Evolutionary conservation across 208 protist species (phyloP).

Genomic region (Trypanosoma lewisi): DNA sequence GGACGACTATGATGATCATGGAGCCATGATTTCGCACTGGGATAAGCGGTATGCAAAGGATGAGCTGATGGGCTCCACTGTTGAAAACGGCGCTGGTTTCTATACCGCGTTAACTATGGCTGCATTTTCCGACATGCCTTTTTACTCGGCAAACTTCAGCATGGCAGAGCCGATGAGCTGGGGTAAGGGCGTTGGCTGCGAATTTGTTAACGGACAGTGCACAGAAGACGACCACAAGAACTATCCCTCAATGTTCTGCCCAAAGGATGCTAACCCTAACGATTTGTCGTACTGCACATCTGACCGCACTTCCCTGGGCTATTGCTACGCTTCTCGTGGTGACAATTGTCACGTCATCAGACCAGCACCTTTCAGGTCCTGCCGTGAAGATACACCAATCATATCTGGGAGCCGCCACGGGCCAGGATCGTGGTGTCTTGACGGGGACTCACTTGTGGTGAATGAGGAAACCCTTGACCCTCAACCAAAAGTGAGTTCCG

Average conservation of each 20-base stretch:
- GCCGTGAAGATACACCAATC: not conserved
- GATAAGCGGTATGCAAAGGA: slow-evolving; percentile 31
- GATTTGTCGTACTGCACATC: slow-evolving; percentile 26
- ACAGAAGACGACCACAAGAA: slow-evolving; percentile 15
- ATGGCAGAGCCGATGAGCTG: slow-evolving; percentile 35
- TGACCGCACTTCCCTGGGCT: slow-evolving; percentile 26
- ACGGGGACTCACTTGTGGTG: not conserved
- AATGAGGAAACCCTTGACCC: not conserved
- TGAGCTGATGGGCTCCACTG: slow-evolving; percentile 29
- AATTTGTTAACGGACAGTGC: slow-evolving; percentile 28
- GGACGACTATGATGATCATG: slow-evolving; percentile 16
- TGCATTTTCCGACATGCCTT: slow-evolving; percentile 32
- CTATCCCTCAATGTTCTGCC: slow-evolving; percentile 42
- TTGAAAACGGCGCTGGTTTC: slow-evolving; percentile 2
- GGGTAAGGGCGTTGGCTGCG: slow-evolving; percentile 31
- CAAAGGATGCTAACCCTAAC: not conserved
- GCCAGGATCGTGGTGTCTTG: not conserved
- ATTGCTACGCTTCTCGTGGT: not conserved
- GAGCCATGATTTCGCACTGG: slow-evolving; percentile 25
- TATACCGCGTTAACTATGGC: slow-evolving; percentile 45
- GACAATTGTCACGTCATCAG: not conserved
- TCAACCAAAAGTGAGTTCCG: not conserved
- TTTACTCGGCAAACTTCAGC: slow-evolving; percentile 29
- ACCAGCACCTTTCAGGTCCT: not conserved
- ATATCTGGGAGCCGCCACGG: not conserved